phyloP scores from a whole-genome alignment of 768 basidiomycete species.

The Tulasnella sp. region DNA sequence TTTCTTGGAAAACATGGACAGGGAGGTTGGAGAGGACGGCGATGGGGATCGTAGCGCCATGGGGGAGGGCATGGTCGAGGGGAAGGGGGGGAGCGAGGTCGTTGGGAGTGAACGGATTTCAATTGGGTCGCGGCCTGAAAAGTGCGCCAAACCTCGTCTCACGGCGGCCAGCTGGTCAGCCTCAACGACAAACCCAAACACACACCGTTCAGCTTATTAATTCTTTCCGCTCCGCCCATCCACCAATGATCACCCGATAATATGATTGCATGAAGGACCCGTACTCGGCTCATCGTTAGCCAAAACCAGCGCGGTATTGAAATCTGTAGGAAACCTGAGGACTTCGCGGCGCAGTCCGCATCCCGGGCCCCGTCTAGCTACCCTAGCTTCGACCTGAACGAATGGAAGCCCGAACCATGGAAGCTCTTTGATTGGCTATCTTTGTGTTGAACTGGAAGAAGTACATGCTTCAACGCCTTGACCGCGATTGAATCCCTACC shows the following conservation, averaged over 20 bases:
- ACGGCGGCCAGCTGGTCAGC: background rate
- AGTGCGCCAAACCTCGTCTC: background rate
- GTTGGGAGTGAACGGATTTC: background rate
- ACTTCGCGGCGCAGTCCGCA: too few relatives aligned
- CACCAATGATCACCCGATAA: background rate
- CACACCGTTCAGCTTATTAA: background rate
- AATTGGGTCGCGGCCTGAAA: background rate
- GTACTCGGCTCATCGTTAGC: too few relatives aligned
- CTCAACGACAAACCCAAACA: background rate
- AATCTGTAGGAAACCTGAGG: too few relatives aligned
- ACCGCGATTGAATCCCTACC: too few relatives aligned
- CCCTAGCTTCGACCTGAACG: too few relatives aligned
- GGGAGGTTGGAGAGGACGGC: constrained; percentile 37
- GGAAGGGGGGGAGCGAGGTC: background rate
- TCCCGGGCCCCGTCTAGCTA: too few relatives aligned
- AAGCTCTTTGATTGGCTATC: too few relatives aligned
- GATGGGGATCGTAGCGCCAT: constrained; percentile 58
- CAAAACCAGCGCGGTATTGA: too few relatives aligned
- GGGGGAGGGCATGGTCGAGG: constrained; percentile 50
- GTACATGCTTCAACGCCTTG: too few relatives aligned
- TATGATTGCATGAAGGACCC: background rate
- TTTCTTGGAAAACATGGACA: constrained; percentile 59
- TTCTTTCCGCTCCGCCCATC: background rate
- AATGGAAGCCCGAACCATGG: too few relatives aligned
- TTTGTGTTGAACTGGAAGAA: too few relatives aligned